These are phyloP conservation scores for Dryadomyces sulphureus DNA, from an alignment of 2,329 filamentous ascomycete species.

Conservation along the genomic window DNA sequence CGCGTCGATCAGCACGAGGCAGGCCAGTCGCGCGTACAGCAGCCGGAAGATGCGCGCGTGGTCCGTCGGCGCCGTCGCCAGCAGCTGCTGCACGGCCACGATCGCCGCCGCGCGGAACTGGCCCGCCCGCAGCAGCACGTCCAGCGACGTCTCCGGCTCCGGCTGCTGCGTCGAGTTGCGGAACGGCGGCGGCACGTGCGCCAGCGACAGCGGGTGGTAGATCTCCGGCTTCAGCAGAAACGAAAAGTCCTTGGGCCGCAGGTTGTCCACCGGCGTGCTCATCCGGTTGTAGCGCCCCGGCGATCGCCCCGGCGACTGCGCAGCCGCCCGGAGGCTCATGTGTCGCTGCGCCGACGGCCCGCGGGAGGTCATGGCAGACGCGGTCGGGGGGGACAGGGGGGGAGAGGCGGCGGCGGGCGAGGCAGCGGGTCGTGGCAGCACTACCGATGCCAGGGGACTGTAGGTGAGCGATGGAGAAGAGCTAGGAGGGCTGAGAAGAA, in stretches of 20 bases:
- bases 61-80: conserved; percentile 28
- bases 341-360: neutral
- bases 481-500: too few relatives aligned
- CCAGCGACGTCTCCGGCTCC: conserved; percentile 46
- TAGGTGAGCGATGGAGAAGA: too few relatives aligned
- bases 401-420: conserved; percentile 9
- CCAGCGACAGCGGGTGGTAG: conserved; percentile 64
- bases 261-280: conserved; percentile 15
- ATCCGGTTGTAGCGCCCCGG: conserved; percentile 3
- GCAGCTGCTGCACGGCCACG: conserved; percentile 44
- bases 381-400: neutral
- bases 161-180: conserved; percentile 53
- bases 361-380: neutral
- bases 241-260: conserved; percentile 50
- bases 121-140: conserved; percentile 52
- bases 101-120: conserved; percentile 72
- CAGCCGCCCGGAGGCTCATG: neutral
- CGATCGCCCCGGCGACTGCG: conserved; percentile 17
- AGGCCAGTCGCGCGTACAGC: conserved; percentile 68
- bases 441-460: conserved; percentile 8
- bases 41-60: conserved; percentile 56
- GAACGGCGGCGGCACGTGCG: conserved; percentile 49
- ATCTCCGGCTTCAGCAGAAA: conserved; percentile 68
- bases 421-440: conserved; percentile 9
- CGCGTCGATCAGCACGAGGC: conserved; percentile 64